Percentiles rank a stretch among this genome's conserved stretches.
These are phyloP conservation scores for Malus hybrid DNA, from an alignment of 331 rosid species.

Conservation along the genomic window DNA sequence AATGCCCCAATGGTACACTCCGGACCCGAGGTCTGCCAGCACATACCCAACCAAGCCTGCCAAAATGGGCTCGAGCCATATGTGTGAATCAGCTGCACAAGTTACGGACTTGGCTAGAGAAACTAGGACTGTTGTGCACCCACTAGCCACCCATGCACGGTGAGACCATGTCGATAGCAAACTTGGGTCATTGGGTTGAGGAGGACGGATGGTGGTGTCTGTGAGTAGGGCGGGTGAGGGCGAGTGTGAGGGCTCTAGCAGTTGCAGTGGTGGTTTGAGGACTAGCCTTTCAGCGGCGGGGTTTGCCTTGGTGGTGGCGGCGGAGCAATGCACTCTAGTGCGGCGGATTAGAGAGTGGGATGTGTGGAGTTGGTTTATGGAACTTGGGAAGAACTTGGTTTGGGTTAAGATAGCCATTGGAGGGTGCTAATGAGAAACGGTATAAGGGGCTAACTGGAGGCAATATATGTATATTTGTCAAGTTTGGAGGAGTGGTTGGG, in stretches of 20 bases:
- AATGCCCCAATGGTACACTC: slow-evolving; percentile 79
- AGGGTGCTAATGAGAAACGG: slow-evolving; percentile 12
- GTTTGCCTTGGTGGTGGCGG: slow-evolving; percentile 17
- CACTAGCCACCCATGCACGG: slow-evolving; percentile 44
- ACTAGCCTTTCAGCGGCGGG: slow-evolving; percentile 10
- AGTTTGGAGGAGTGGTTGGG: slow-evolving; percentile 18
- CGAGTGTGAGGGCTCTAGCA: neutral
- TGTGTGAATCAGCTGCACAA: slow-evolving; percentile 25
- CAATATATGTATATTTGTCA: neutral
- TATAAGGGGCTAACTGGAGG: neutral
- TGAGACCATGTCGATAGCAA: slow-evolving; percentile 38
- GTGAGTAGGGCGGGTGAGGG: neutral
- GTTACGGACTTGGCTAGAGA: slow-evolving; percentile 32
- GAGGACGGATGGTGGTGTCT: neutral
- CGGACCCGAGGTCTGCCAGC: slow-evolving; percentile 74
- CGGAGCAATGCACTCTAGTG: slow-evolving; percentile 10
- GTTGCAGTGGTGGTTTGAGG: slow-evolving; percentile 4
- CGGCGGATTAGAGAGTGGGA: neutral
- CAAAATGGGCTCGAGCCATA: slow-evolving; percentile 31
- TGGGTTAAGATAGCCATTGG: slow-evolving; percentile 51
- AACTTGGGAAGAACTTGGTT: slow-evolving; percentile 28
- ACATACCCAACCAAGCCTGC: slow-evolving; percentile 50
- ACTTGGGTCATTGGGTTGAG: slow-evolving; percentile 26
- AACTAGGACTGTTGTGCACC: slow-evolving; percentile 32
- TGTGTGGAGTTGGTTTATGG: slow-evolving; percentile 14